Conservation (phyloP, 192 early-diverging fungal genomes). For the Entomortierella parvispora region DNA sequence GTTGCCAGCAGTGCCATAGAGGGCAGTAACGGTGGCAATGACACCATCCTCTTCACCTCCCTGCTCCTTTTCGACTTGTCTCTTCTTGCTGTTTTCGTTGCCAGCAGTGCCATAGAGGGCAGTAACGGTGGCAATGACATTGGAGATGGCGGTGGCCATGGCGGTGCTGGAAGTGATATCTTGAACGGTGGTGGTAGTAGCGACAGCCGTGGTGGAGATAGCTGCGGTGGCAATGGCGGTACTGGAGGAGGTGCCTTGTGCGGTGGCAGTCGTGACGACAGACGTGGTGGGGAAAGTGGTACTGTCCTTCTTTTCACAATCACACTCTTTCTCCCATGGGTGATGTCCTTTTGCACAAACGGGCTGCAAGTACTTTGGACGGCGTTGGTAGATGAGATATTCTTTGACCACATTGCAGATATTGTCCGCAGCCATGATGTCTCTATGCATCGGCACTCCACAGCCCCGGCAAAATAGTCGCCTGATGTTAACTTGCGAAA, state of each 20-base stretch:
- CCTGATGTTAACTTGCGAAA: not conserved
- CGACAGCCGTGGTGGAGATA: no score
- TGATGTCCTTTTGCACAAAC: not conserved
- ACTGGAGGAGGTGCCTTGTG: no score
- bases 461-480: not conserved
- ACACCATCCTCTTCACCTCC: not conserved
- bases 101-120: no score
- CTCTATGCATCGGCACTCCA: not conserved
- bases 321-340: slow-evolving; percentile 5
- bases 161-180: no score
- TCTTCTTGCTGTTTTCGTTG: no score
- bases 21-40: no score
- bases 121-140: no score
- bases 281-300: not conserved
- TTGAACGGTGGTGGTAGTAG: no score
- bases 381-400: not conserved
- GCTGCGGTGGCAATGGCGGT: no score
- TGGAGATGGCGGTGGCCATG: no score
- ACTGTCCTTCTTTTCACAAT: not conserved
- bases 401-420: not conserved
- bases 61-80: not conserved
- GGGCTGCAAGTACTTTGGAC: slow-evolving; percentile 5
- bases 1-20: no score
- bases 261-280: no score
- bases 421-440: slow-evolving; percentile 4